Evolutionary conservation across 306 rosid genomes (phyloP).

Genomic region (Sesbania bispinosa): DNA sequence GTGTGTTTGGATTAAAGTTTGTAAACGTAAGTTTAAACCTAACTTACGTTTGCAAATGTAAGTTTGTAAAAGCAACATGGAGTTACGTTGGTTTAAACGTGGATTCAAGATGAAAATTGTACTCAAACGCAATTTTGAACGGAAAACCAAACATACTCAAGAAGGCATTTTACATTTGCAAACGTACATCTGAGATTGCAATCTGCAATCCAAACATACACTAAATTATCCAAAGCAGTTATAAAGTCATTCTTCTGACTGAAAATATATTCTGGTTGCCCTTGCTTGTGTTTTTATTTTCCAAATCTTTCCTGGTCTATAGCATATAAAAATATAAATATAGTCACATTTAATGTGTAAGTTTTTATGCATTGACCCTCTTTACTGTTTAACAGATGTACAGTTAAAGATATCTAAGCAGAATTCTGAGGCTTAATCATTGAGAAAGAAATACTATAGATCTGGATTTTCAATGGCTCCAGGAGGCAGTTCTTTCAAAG

Average conservation of each 20-base stretch:
- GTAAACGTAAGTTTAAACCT: no score
- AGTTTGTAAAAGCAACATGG: no score
- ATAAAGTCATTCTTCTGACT: background rate
- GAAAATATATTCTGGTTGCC: background rate
- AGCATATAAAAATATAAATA: background rate
- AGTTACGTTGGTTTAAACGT: no score
- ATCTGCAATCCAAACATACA: no score
- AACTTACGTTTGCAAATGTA: no score
- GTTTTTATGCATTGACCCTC: background rate
- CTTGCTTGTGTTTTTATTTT: background rate
- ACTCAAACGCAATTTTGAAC: no score
- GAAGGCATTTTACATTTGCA: no score
- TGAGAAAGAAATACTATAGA: constrained; percentile 26
- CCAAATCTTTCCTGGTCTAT: background rate
- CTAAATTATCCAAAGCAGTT: background rate
- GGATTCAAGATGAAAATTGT: no score
- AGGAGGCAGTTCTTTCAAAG: constrained; percentile 61
- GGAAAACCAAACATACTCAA: no score
- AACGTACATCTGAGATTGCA: no score
- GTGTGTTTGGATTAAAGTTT: no score
- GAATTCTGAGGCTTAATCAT: constrained; percentile 17
- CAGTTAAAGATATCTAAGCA: constrained; percentile 19
- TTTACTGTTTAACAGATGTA: constrained; percentile 30
- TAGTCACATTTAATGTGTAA: background rate
- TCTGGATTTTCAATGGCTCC: constrained; percentile 57